Evolutionary conservation across 345 rosid species (phyloP).

Genomic region (Anastatica hierochuntica): DNA sequence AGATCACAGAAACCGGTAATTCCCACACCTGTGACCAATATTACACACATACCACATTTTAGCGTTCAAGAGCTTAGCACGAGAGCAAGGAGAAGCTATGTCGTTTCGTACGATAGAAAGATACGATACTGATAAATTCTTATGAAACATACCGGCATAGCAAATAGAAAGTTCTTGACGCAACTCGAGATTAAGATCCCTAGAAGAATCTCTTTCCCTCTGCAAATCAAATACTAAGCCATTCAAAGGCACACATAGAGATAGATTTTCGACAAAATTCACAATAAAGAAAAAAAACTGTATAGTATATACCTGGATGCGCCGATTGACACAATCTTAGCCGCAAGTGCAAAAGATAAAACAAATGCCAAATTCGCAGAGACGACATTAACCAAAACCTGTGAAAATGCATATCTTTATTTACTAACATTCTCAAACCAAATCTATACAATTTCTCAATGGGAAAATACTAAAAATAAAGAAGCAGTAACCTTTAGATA

Average conservation of each 20-base stretch:
- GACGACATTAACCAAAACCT: constrained; percentile 52
- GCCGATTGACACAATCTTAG: constrained; percentile 24
- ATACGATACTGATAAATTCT: not conserved
- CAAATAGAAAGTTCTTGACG: constrained; percentile 55
- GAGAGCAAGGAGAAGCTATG: too few relatives aligned
- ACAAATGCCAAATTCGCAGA: constrained; percentile 54
- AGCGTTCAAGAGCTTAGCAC: not conserved
- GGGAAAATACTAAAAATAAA: too few relatives aligned
- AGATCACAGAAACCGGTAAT: constrained; percentile 61
- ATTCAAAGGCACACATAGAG: not conserved
- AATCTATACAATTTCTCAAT: not conserved
- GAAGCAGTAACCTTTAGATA: constrained; percentile 3
- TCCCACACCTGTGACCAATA: constrained; percentile 59
- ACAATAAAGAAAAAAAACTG: too few relatives aligned
- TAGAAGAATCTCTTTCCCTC: constrained; percentile 38
- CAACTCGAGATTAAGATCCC: constrained; percentile 67
- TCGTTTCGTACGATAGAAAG: not conserved
- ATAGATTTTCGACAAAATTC: not conserved
- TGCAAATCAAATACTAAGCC: constrained; percentile 1
- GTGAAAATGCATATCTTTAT: constrained; percentile 1
- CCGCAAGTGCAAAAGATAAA: constrained; percentile 33
- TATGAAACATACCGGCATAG: constrained; percentile 48
- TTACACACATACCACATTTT: not conserved
- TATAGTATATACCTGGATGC: constrained; percentile 44
- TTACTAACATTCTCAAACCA: not conserved